Conservation (phyloP, 2,329 filamentous ascomycete species). For the Penicillium sp. region DNA sequence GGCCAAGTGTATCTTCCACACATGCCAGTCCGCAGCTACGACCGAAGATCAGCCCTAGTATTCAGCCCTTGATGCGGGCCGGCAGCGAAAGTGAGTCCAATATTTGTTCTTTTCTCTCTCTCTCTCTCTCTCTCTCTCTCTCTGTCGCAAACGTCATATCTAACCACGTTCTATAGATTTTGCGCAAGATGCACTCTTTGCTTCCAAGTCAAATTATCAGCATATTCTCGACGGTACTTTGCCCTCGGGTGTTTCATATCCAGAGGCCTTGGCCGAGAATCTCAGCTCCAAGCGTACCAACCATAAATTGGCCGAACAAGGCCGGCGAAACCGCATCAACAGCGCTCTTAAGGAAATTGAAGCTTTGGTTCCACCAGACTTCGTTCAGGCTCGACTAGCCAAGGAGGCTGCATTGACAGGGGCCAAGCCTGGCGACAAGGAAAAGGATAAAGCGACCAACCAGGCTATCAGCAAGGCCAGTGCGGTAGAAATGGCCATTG, state of each 20-base stretch:
- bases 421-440: slow-evolving; percentile 44
- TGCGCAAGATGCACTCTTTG: slow-evolving; percentile 67
- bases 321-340: slow-evolving; percentile 92
- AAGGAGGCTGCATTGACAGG: slow-evolving; percentile 40
- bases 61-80: slow-evolving; percentile 83
- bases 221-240: slow-evolving; percentile 93
- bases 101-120: background rate
- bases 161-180: slow-evolving; percentile 34
- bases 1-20: slow-evolving; percentile 67
- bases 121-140: background rate
- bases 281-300: slow-evolving; percentile 94
- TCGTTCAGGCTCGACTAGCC: slow-evolving; percentile 45
- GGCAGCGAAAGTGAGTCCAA: slow-evolving; percentile 58
- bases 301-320: slow-evolving; percentile 97
- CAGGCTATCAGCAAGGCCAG: slow-evolving; percentile 87
- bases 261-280: slow-evolving; percentile 86
- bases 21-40: slow-evolving; percentile 83
- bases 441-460: slow-evolving; percentile 49
- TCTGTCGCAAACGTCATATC: background rate
- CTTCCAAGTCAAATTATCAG: slow-evolving; percentile 96
- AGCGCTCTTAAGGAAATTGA: slow-evolving; percentile 90
- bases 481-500: slow-evolving; percentile 95
- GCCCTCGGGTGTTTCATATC: slow-evolving; percentile 86
- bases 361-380: slow-evolving; percentile 67
- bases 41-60: slow-evolving; percentile 88